Base-by-base conservation (phyloP, 495 filamentous ascomycete species). In the Pseudotulostoma volvatum region DNA sequence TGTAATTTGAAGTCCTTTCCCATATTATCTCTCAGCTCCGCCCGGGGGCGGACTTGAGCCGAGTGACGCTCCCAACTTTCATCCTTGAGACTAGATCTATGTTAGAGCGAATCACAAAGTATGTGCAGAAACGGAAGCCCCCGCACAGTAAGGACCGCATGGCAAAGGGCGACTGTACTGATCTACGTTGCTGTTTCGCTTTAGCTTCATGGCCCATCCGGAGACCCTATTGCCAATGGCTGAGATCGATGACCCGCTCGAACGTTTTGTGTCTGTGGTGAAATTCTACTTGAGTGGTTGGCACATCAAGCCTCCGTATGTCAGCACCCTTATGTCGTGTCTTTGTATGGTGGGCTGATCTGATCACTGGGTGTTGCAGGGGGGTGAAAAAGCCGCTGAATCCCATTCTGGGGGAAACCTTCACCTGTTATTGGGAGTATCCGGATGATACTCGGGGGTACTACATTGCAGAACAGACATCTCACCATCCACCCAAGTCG, bases 21-120 rank as follows among this genome's bases (percentile, higher is more conserved):
- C 86, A 95, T 59, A 94, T 99, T 58, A 95, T 99, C 43, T 93
- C 85, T 30, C 92, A 96, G 63, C 68, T 99, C 34, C 77, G 90
- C 44, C 90, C 92, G 23, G 90, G 90, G 41, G 90, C 90, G 39
- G 90, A 99, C 55, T 66, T 99, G 42, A 93, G 84, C 59, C 76
- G 87, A 47, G 87, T 99, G 39, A 85, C 86, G 19, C 64, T 99
- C 42, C 90, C 90, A 18, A 99, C 90, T 23, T 99, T 99, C 60
- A 99, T 99, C 48, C 70, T 99, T 36, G 90, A 99, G 56, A 90
- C 90, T 3, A 77, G 84, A 51, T 93, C 86, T 44, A 99, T 99
- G 90, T 60, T 99, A 51, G 90, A 99, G 62, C 72, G 90, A 23
- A 99, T 99, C 48, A 99, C 90, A 50, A 99, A 97, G 87, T 94